These are phyloP conservation scores for Diplocarpon rosae DNA, from an alignment of 2,329 filamentous ascomycete genomes.

Conservation along the genomic window DNA sequence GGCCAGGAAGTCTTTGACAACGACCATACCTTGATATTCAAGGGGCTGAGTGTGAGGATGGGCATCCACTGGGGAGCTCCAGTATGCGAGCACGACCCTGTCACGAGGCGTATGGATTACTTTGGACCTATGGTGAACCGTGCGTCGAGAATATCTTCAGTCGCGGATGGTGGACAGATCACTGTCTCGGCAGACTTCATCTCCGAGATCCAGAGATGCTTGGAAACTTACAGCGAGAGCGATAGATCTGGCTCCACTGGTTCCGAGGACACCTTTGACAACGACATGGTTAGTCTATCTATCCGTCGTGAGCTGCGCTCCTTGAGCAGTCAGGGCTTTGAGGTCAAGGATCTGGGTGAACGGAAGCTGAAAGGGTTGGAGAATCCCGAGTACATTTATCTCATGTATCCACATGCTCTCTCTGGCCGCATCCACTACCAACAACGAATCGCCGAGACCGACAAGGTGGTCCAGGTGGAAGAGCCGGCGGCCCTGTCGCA, in stretches of 20 bases:
- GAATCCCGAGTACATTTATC: slow-evolving; percentile 91
- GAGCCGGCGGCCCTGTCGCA: slow-evolving; percentile 50
- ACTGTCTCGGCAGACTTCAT: slow-evolving; percentile 97
- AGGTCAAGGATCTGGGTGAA: slow-evolving; percentile 93
- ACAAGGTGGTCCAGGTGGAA: slow-evolving; percentile 33
- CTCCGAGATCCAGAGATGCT: slow-evolving; percentile 81
- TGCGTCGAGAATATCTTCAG: slow-evolving; percentile 82
- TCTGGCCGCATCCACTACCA: slow-evolving; percentile 69
- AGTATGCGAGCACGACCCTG: slow-evolving; percentile 89
- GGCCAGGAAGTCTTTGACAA: slow-evolving; percentile 75
- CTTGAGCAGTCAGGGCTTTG: slow-evolving; percentile 83
- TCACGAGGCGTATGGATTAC: slow-evolving; percentile 97
- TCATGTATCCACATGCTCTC: slow-evolving; percentile 85
- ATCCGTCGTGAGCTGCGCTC: slow-evolving; percentile 83
- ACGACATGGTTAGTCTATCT: slow-evolving; percentile 61
- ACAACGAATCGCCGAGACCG: slow-evolving; percentile 19
- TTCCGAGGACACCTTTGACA: slow-evolving; percentile 63
- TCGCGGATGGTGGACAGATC: slow-evolving; percentile 93
- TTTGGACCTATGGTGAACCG: slow-evolving; percentile 99
- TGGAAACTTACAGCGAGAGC: slow-evolving; percentile 82
- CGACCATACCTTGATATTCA: slow-evolving; percentile 83
- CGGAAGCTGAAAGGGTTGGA: slow-evolving; percentile 93
- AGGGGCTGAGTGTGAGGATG: slow-evolving; percentile 91
- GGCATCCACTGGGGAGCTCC: slow-evolving; percentile 92
- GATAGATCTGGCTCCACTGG: slow-evolving; percentile 58